Conservation (phyloP, 2,329 filamentous ascomycete genomes). For the Aspergillus felis region DNA sequence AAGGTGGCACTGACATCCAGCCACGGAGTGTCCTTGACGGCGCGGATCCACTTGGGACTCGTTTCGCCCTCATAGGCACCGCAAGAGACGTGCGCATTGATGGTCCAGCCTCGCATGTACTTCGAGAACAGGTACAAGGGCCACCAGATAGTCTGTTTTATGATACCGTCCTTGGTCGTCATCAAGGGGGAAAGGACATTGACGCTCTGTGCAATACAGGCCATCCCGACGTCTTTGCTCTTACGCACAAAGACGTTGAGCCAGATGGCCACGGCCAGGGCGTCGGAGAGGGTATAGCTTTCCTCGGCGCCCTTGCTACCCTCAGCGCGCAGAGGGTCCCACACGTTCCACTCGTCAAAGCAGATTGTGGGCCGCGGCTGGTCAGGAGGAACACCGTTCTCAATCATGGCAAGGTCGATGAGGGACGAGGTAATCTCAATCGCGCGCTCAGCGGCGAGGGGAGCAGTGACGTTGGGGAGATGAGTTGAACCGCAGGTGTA, state of each 20-base stretch:
- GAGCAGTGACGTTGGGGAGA: conserved; percentile 57
- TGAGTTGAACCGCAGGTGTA: conserved; percentile 63
- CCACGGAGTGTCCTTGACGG: conserved; percentile 63
- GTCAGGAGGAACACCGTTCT: conserved; percentile 54
- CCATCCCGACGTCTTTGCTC: conserved; percentile 68
- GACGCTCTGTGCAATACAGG: conserved; percentile 72
- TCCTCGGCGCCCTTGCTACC: conserved; percentile 71
- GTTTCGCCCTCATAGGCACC: conserved; percentile 60
- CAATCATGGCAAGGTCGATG: conserved; percentile 70
- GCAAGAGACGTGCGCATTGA: conserved; percentile 62
- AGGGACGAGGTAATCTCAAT: conserved; percentile 66
- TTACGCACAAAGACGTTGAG: conserved; percentile 74
- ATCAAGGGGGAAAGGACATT: conserved; percentile 76
- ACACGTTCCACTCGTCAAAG: conserved; percentile 85
- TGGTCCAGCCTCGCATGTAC: conserved; percentile 69
- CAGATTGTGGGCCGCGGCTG: conserved; percentile 67
- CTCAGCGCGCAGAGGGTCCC: conserved; percentile 68
- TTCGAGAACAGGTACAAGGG: conserved; percentile 64
- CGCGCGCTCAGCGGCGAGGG: conserved; percentile 66
- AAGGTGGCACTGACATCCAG: conserved; percentile 40
- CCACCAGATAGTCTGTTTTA: conserved; percentile 74
- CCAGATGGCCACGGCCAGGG: conserved; percentile 70
- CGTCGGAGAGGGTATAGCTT: conserved; percentile 69
- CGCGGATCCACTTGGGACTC: conserved; percentile 34
- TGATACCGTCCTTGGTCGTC: conserved; percentile 61